Percentiles rank a stretch among this genome's conserved stretches.
phyloP scores from a whole-genome alignment of 768 basidiomycete genomes.

The Trametes sanguinea region DNA sequence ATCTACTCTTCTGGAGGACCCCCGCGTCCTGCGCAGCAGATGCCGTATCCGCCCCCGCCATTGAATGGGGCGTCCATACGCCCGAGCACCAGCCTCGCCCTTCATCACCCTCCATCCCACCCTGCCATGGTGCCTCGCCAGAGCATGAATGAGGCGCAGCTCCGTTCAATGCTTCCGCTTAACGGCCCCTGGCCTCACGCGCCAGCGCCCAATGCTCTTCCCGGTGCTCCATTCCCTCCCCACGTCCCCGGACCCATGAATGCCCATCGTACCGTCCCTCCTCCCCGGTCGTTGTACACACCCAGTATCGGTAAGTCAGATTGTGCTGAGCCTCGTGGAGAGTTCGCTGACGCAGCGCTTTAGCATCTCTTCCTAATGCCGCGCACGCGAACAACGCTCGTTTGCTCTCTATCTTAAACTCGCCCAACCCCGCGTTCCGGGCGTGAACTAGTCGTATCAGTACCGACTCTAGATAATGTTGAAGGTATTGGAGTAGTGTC shows the following conservation, averaged over 20 bases:
- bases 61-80: constrained; percentile 36
- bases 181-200: constrained; percentile 3
- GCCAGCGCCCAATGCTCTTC: not conserved
- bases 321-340: not conserved
- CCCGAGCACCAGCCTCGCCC: constrained; percentile 39
- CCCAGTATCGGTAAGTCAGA: constrained; percentile 9
- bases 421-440: constrained; percentile 27
- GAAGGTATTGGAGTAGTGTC: constrained; percentile 21
- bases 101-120: constrained; percentile 28
- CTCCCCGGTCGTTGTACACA: constrained; percentile 10
- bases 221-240: constrained; percentile 1
- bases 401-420: constrained; percentile 34
- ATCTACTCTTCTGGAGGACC: constrained; percentile 36
- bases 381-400: constrained; percentile 29
- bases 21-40: constrained; percentile 9
- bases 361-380: constrained; percentile 19
- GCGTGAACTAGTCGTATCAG: constrained; percentile 22
- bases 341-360: not conserved
- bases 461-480: constrained; percentile 25
- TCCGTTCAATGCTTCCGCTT: constrained; percentile 43
- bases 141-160: constrained; percentile 55
- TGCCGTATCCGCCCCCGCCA: constrained; percentile 18
- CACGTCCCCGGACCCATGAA: constrained; percentile 9
- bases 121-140: constrained; percentile 33
- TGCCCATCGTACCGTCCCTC: constrained; percentile 16